Base-by-base conservation (phyloP, 768 basidiomycete species). In the Mycena latifolia region DNA sequence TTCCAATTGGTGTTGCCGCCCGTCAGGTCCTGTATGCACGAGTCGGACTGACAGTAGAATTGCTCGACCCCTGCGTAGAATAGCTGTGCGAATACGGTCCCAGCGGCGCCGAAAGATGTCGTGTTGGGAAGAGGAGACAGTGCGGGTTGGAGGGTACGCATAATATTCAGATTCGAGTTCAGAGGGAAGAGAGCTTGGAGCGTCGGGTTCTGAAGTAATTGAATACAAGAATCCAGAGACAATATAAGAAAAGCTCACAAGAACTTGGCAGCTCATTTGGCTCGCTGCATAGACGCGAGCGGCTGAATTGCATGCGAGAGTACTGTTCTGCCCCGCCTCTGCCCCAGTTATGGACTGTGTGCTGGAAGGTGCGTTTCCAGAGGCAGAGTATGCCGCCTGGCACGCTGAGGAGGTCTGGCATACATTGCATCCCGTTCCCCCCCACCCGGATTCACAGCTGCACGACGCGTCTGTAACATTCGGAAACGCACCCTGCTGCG, bases 41-140 rank as follows among this genome's bases (percentile, higher is more conserved):
- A 80, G 67, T 87, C 81, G 0, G 94, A 94, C 12, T 79, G 65
- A 75, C 96, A 98, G 76, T 86, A 92, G 79, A 98, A 98, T 73
- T 98, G 95, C 73, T 96, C 93, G 33, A 90, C 87, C 12, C 92
- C 90, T n/a, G 82, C 82, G 75, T 94, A 95, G 76, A 91, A 89
- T 7, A 95, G 79, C 68, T 94, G 92, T 0, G 89, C 89, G 64
- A 84, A 89, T n/a, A 85, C 76, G 10, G 85, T 81, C 14, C 86
- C 84, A 18, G 80, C 76, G 10, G 74, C 35, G 28, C 90, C 91
- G 67, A 89, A 89, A 9, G 87, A 82, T 7, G 89, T 89, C 5
- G 82, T 73, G 62, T 90, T 86, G 7, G 89, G 87, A 55, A 90
- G 72, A 0, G 93, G 94, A 0, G 92, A 88, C n/a, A 90, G 81